A percentile compares a stretch with the other conserved stretches of the same genome.
Evolutionary conservation across 2,329 filamentous ascomycete species (phyloP).

Genomic region (Ophioceras dolichostomum): DNA sequence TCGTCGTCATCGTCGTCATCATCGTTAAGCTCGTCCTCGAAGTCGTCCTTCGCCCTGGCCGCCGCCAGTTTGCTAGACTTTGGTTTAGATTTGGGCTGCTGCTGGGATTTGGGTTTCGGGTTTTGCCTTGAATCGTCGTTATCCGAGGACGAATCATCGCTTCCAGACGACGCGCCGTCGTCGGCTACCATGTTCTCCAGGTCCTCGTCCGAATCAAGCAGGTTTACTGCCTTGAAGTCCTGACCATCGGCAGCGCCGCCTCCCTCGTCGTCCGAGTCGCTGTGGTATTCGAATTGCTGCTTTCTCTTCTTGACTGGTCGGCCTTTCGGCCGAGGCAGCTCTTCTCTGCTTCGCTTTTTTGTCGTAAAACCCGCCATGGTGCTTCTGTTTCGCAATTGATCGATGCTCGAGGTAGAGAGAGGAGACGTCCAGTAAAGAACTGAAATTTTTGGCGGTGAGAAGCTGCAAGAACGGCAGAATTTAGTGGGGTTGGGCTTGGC

Average conservation of each 20-base stretch:
- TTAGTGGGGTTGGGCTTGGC: neutral
- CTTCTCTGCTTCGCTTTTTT: constrained; percentile 20
- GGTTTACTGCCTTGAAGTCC: constrained; percentile 36
- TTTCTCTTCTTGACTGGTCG: constrained; percentile 38
- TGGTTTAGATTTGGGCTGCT: neutral
- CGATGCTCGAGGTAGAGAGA: too few relatives aligned
- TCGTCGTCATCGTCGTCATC: constrained; percentile 20
- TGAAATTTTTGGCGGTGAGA: constrained; percentile 4
- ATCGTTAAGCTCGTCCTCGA: constrained; percentile 5
- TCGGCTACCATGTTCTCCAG: constrained; percentile 40
- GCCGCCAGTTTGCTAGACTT: neutral
- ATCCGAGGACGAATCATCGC: constrained; percentile 20
- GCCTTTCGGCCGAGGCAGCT: constrained; percentile 17
- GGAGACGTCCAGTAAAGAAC: too few relatives aligned
- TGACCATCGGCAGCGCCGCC: constrained; percentile 21
- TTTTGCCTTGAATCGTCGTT: constrained; percentile 17
- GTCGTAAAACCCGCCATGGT: constrained; percentile 16
- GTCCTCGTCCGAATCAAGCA: constrained; percentile 46
- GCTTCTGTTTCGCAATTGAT: neutral
- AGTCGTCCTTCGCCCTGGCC: neutral
- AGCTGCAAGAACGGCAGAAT: neutral
- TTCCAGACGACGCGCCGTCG: constrained; percentile 25
- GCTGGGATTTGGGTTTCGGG: constrained; percentile 7
- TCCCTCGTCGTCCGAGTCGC: constrained; percentile 24
- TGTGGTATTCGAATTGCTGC: constrained; percentile 36